Evolutionary conservation across 2,329 filamentous ascomycete genomes (phyloP).

Genomic region (Stagonosporopsis rhizophila): DNA sequence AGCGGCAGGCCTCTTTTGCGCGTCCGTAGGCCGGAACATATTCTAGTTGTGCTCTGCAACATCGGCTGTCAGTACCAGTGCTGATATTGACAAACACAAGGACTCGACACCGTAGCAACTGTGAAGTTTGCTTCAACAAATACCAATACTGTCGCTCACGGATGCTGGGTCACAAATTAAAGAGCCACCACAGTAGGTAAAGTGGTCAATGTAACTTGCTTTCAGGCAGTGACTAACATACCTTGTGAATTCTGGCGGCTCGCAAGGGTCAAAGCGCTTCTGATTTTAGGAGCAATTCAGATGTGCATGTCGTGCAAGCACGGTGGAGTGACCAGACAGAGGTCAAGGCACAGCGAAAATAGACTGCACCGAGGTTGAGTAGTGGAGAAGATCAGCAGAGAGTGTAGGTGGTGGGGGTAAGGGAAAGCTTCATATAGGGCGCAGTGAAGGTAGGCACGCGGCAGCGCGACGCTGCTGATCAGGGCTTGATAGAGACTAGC

Average conservation of each 20-base stretch:
- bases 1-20: constrained; percentile 24
- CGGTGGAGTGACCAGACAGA: neutral
- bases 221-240: neutral
- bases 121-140: neutral
- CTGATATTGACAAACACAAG: neutral
- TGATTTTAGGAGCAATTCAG: neutral
- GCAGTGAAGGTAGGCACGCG: constrained; percentile 11
- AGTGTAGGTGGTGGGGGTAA: neutral
- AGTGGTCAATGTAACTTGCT: neutral
- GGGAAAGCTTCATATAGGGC: neutral
- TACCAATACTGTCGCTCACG: neutral
- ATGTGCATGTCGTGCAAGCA: constrained; percentile 1
- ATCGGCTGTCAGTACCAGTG: neutral
- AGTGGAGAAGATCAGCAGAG: neutral
- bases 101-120: neutral
- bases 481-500: neutral
- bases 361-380: neutral
- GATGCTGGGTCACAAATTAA: too few relatives aligned
- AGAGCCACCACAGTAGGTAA: neutral
- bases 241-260: neutral
- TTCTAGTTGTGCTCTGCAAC: neutral
- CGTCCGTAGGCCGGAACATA: constrained; percentile 15
- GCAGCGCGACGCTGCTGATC: constrained; percentile 3
- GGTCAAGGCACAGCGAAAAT: neutral
- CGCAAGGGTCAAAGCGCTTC: neutral